Evolutionary conservation across 2,329 filamentous ascomycete species (phyloP).

Genomic region (Hypoxylon sp.): DNA sequence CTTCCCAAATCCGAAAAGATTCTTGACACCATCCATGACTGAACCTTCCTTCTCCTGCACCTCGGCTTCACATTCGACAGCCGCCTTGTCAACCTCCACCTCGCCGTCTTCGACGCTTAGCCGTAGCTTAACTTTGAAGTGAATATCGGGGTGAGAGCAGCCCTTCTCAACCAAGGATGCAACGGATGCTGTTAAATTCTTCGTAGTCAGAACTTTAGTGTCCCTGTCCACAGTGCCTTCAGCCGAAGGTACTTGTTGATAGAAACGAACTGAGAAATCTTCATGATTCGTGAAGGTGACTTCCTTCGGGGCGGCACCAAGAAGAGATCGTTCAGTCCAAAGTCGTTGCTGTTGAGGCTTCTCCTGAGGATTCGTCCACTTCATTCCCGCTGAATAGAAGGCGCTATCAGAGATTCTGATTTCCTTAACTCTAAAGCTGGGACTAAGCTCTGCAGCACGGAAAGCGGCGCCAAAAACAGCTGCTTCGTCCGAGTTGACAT

Average conservation of each 20-base stretch:
- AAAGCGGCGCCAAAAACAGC: conserved; percentile 97
- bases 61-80: conserved; percentile 88
- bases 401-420: conserved; percentile 86
- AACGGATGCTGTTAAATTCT: conserved; percentile 89
- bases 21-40: conserved; percentile 94
- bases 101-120: conserved; percentile 82
- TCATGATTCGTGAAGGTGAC: conserved; percentile 85
- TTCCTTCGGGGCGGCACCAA: conserved; percentile 84
- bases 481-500: conserved; percentile 97
- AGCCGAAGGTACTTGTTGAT: conserved; percentile 74
- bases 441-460: conserved; percentile 91
- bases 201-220: conserved; percentile 78
- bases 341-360: conserved; percentile 85
- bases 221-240: conserved; percentile 68
- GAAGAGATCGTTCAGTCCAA: conserved; percentile 82
- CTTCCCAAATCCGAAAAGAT: conserved; percentile 92
- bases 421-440: conserved; percentile 97
- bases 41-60: conserved; percentile 77
- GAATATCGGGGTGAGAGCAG: conserved; percentile 82
- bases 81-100: conserved; percentile 82
- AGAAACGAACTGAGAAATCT: conserved; percentile 85
- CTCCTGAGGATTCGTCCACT: conserved; percentile 77
- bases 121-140: conserved; percentile 82
- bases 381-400: conserved; percentile 80
- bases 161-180: conserved; percentile 82